Evolutionary conservation across 78 protist genomes (phyloP).

Genomic region (Dictyostelium discoideum): DNA sequence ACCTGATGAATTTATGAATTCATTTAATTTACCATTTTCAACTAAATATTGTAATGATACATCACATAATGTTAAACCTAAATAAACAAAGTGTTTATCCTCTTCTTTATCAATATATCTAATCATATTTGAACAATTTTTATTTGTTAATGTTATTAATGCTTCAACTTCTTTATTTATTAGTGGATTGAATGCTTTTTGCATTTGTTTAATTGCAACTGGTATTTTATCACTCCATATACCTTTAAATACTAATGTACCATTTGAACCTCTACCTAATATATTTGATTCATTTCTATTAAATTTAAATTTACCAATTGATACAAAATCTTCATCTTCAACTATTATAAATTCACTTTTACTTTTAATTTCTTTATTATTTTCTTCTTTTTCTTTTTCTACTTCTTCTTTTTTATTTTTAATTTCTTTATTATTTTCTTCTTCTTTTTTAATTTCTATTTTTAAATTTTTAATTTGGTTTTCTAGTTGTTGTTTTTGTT

Average conservation of each 20-base stretch:
- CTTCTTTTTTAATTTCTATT: not conserved
- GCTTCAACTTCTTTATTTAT: conserved; percentile 36
- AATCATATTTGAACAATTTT: not conserved
- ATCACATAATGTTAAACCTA: conserved; percentile 44
- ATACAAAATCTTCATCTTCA: not conserved
- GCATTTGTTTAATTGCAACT: conserved; percentile 61
- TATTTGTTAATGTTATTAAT: conserved; percentile 4
- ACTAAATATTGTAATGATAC: conserved; percentile 23
- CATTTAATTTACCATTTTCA: not conserved
- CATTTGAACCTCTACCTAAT: conserved; percentile 66
- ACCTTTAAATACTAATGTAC: conserved; percentile 54
- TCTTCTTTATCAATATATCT: conserved; percentile 57
- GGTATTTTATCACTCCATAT: conserved; percentile 57
- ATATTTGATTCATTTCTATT: conserved; percentile 16
- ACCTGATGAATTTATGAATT: not conserved
- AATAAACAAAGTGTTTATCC: conserved; percentile 4
- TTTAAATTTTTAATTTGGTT: not conserved
- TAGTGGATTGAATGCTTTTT: conserved; percentile 26
- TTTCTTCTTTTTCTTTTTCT: not conserved
- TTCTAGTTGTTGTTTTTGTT: not conserved
- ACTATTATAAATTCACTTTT: not conserved
- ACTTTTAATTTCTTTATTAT: too few species aligned
- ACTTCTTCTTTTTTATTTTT: too few species aligned
- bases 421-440: too few species aligned
- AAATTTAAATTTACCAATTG: conserved; percentile 51